Evolutionary conservation across 2,329 filamentous ascomycete genomes (phyloP).

Genomic region (Aspergillus luchuensis): DNA sequence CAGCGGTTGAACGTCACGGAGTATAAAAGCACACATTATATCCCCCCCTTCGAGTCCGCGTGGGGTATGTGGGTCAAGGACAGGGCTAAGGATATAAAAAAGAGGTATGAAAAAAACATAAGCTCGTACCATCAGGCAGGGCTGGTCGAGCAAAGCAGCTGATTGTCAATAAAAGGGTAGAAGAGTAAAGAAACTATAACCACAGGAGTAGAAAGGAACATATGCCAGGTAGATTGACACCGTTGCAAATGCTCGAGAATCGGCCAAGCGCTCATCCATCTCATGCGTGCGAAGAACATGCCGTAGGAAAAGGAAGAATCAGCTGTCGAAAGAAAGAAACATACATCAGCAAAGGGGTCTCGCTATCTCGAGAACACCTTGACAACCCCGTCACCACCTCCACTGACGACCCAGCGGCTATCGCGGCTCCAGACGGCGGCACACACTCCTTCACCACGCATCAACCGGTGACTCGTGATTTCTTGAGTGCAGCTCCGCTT

Average conservation of each 20-base stretch:
- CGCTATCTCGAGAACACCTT: conserved; percentile 71
- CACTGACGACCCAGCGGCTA: conserved; percentile 90
- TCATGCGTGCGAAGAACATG: conserved; percentile 35
- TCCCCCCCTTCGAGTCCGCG: not conserved
- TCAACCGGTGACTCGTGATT: conserved; percentile 86
- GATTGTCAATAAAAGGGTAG: conserved; percentile 11
- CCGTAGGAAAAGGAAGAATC: conserved; percentile 24
- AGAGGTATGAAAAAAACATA: conserved; percentile 6
- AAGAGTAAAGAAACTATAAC: conserved; percentile 29
- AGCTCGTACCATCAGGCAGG: not conserved
- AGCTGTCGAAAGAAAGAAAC: conserved; percentile 26
- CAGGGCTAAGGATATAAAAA: not conserved
- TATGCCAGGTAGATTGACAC: conserved; percentile 37
- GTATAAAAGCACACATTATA: conserved; percentile 5
- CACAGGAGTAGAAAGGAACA: conserved; percentile 36
- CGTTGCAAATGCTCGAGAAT: conserved; percentile 42
- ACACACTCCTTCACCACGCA: conserved; percentile 95
- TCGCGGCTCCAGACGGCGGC: conserved; percentile 95
- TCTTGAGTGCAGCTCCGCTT: conserved; percentile 95
- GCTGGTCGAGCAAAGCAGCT: conserved; percentile 3
- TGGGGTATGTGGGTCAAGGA: conserved; percentile 4
- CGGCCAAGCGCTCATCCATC: conserved; percentile 40
- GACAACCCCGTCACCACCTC: conserved; percentile 90
- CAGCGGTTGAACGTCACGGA: not conserved
- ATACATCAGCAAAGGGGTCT: conserved; percentile 31